Evolutionary conservation across 768 basidiomycete genomes (phyloP), one percentile per base, ranked within the genome.

Genomic region (Agaricus sinodeliciosus): DNA sequence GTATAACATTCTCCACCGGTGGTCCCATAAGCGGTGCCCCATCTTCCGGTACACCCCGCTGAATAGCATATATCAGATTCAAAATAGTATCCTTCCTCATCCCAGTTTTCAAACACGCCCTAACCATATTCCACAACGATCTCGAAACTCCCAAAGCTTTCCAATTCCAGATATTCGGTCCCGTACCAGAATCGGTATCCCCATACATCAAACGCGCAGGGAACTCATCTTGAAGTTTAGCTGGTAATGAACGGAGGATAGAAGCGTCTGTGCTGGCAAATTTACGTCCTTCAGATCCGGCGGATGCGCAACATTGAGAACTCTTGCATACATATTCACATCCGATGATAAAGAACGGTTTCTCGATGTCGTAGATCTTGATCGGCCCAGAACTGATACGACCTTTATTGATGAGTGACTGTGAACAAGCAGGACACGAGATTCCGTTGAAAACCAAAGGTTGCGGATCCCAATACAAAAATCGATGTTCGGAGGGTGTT

Each of bases 391-490:
- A 77, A 55, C 74, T 78, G 65, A 90, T 90, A 39, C 84, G 79
- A 2, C 89, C 89, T 31, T 77, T 76, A 66, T 90, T 87, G 31
- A 63, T 58, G 36, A 91, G 75, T 0, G 82, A 75, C 4, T 74
- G 61, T 6, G 78, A 67, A 61, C 89, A 91, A 40, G 62, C 72
- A 0, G 87, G 85, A 58, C 89, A 91, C 1, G 80, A 73, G 41
- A 91, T 85, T 3, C 89, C 89, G 55, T 90, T 87, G 70, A 90
- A 87, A 8, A 89, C 81, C 43, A 91, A 79, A 0, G 88, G 85
- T 45, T 84, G 82, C 0, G 89, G 89, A 56, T 91, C 89, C 89
- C 89, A 91, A 59, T 87, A 91, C n/a, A 91, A 69, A 67, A 91
- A 91, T 3, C 79, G 80, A 57, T 90, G 84, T 49, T 87, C 82